These are phyloP conservation scores for Eucalyptus curtisii DNA, from an alignment of 345 rosid genomes.

Conservation along the genomic window DNA sequence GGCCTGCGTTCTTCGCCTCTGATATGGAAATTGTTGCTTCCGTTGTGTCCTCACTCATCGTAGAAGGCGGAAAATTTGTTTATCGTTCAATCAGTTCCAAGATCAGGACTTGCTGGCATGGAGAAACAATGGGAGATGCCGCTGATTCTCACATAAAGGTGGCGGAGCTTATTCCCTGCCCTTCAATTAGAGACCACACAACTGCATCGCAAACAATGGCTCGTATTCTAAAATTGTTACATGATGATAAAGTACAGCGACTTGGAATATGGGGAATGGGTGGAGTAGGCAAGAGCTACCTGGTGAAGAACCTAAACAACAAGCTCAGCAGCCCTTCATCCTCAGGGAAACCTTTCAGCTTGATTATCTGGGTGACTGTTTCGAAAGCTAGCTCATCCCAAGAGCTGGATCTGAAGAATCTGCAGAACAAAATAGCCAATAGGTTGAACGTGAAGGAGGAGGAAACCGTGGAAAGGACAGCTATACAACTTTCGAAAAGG, in stretches of 20 bases:
- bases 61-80: background rate
- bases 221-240: background rate
- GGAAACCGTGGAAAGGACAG: constrained; percentile 3
- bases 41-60: background rate
- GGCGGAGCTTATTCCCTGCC: background rate
- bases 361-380: constrained; percentile 11
- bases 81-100: background rate
- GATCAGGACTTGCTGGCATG: background rate
- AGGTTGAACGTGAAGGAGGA: constrained; percentile 8
- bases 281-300: constrained; percentile 21
- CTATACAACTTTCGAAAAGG: background rate
- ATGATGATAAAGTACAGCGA: background rate
- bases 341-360: background rate
- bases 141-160: background rate
- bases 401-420: background rate
- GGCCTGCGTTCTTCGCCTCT: background rate
- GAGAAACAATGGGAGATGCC: background rate
- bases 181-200: background rate
- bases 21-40: background rate
- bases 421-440: constrained; percentile 12
- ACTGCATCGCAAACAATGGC: background rate
- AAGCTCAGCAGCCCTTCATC: background rate
- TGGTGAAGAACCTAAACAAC: constrained; percentile 17
- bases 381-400: background rate
- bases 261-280: constrained; percentile 18